Percentiles rank a stretch among this genome's conserved stretches.
phyloP scores from a whole-genome alignment of 371 early-diverging fungal genomes.

The Syncephalastrum contaminatum region DNA sequence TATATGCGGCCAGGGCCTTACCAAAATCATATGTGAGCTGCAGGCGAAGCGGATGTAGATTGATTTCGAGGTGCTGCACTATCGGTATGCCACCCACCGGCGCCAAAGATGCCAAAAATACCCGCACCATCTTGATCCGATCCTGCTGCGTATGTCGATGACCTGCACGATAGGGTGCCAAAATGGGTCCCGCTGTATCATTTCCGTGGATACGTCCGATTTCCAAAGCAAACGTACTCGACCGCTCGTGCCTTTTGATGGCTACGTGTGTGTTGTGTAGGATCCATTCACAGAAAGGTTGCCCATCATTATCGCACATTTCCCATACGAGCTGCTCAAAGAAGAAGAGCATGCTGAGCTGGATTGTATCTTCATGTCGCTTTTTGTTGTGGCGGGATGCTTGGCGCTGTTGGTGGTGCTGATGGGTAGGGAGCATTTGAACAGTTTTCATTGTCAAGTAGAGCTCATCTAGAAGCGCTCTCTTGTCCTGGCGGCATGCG shows the following conservation, averaged over 20 bases:
- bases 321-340: background rate
- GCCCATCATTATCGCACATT: background rate
- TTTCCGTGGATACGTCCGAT: no score
- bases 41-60: conserved; percentile 73
- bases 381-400: no score
- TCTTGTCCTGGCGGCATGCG: no score
- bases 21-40: conserved; percentile 81
- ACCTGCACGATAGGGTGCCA: no score
- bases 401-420: no score
- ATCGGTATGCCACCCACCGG: conserved; percentile 85
- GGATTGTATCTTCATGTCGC: no score
- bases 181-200: no score
- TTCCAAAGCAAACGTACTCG: no score
- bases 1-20: conserved; percentile 65
- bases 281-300: conserved; percentile 4
- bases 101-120: conserved; percentile 30
- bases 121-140: conserved; percentile 4
- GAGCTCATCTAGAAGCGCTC: background rate
- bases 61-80: conserved; percentile 83
- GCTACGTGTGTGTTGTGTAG: no score
- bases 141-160: no score
- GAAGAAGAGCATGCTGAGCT: background rate
- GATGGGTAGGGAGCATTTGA: no score
- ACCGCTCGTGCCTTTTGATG: no score
- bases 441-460: background rate